Evolutionary conservation across 306 rosid genomes (phyloP), one percentile per base, ranked within the genome.

Genomic region (Abrus pulchellus): DNA sequence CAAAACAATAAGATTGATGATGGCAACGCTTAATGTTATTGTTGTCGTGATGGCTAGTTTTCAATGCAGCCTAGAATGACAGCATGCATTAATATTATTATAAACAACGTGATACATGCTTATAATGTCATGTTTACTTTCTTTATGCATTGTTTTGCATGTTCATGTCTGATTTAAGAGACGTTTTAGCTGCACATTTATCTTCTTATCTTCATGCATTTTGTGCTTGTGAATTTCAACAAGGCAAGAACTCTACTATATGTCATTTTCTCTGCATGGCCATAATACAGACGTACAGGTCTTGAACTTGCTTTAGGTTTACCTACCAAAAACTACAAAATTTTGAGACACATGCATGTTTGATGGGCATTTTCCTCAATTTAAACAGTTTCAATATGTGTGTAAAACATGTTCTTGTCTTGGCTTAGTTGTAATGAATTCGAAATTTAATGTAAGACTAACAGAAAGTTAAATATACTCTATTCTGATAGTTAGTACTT

Each of bases 11-110:
- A 84, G 57, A 74, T 57, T 57, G 63, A 86, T 74, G 61, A 87
- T 28, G 41, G 70, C 83, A 60, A 60, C 45, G 76, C 47, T 38
- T 59, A 79, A 56, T 79, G 34, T 77, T 28, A 20, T 44, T 50
- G 72, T 71, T 62, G 79, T 83, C 68, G 76, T 85, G 94, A 85
- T 91, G 76, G 77, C 77, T 79, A 56, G 27, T 80, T 75, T 20
- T 60, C 32, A 41, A 67, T 60, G 65, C 57, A 49, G 68, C 68
- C 50, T 30, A 30, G 74, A 73, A 53, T 73, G 14, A 63, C 34
- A 62, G 61, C 3, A 27, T 70, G 32, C 41, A 13, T 60, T 34
- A 61, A 62, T 76, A 68, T 77, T 34, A 60, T 40, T 49, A 62
- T 33, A 28, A n/a, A 45, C 78, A 20, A 27, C 50, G 53, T 75